A percentile compares a stretch with the other conserved stretches of the same genome.
These are phyloP conservation scores for Trifolium fragiferum DNA, from an alignment of 306 rosid genomes.

Conservation along the genomic window DNA sequence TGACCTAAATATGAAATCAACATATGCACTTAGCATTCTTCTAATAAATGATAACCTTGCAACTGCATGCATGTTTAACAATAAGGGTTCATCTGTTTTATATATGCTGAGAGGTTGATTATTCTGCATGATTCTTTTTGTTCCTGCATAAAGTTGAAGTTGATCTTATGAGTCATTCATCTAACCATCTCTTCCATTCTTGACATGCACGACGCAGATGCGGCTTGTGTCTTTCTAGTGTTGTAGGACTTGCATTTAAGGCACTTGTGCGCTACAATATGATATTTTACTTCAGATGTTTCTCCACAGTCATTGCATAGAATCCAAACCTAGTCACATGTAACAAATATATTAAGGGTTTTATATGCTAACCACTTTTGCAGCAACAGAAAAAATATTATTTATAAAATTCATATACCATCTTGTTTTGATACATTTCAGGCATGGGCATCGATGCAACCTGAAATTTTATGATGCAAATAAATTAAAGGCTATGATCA, in stretches of 20 bases:
- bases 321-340: slow-evolving; percentile 60
- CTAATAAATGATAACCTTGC: background rate
- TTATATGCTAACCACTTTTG: background rate
- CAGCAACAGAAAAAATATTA: background rate
- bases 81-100: background rate
- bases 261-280: slow-evolving; percentile 54
- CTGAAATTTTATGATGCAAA: slow-evolving; percentile 29
- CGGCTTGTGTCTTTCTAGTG: slow-evolving; percentile 62
- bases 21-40: background rate
- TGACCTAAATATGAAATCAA: background rate
- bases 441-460: slow-evolving; percentile 48
- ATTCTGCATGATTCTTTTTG: background rate
- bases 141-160: background rate
- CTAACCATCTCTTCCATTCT: slow-evolving; percentile 49
- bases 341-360: background rate
- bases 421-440: slow-evolving; percentile 41
- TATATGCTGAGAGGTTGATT: background rate
- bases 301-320: slow-evolving; percentile 81
- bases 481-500: background rate
- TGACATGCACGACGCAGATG: slow-evolving; percentile 60
- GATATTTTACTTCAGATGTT: slow-evolving; percentile 61
- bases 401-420: slow-evolving; percentile 31
- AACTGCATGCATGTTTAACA: background rate
- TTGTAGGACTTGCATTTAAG: slow-evolving; percentile 48
- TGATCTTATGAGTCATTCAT: slow-evolving; percentile 34